A percentile compares a stretch with the other conserved stretches of the same genome.
Conservation (phyloP, 1,284 basidiomycete genomes). For the Ustanciosporium gigantosporum region DNA sequence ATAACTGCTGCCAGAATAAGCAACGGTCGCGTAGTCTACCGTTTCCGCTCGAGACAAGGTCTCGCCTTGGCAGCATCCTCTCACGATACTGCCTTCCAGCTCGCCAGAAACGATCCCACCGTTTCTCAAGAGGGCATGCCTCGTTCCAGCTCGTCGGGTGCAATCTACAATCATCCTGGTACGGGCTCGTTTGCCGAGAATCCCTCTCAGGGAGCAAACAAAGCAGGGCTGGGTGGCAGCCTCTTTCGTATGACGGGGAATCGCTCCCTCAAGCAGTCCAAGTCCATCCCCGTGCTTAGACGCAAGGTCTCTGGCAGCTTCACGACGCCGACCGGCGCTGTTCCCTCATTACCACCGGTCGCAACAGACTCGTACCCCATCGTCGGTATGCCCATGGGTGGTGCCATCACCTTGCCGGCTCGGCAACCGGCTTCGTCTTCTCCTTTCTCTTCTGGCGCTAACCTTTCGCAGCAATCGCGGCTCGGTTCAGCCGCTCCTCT, state of each 20-base stretch:
- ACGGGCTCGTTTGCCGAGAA: constrained; percentile 1
- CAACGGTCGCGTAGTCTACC: constrained; percentile 39
- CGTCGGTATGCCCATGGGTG: not conserved
- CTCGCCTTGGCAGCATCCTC: not conserved
- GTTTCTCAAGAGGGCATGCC: constrained; percentile 14
- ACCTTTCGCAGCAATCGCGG: not conserved
- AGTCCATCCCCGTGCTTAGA: constrained; percentile 38
- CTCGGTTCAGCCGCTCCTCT: not conserved
- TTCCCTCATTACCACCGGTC: not conserved
- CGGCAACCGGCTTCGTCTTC: not conserved
- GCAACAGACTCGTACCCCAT: not conserved
- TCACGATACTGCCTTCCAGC: constrained; percentile 1
- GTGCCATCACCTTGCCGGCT: not conserved
- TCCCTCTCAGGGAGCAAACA: not conserved
- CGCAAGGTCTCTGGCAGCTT: constrained; percentile 25
- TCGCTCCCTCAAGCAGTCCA: constrained; percentile 36
- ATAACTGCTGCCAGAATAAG: constrained; percentile 41
- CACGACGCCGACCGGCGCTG: not conserved
- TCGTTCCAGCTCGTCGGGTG: constrained; percentile 34
- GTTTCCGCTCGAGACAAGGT: constrained; percentile 30
- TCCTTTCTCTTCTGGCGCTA: not conserved
- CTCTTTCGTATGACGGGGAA: constrained; percentile 35
- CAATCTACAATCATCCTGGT: constrained; percentile 11
- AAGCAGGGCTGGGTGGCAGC: constrained; percentile 2
- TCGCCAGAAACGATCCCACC: not conserved